A percentile compares a stretch with the other conserved stretches of the same genome.
Evolutionary conservation across 1,139 yeast species (phyloP).

Genomic region (Zhuliangozyma blackwelliae): DNA sequence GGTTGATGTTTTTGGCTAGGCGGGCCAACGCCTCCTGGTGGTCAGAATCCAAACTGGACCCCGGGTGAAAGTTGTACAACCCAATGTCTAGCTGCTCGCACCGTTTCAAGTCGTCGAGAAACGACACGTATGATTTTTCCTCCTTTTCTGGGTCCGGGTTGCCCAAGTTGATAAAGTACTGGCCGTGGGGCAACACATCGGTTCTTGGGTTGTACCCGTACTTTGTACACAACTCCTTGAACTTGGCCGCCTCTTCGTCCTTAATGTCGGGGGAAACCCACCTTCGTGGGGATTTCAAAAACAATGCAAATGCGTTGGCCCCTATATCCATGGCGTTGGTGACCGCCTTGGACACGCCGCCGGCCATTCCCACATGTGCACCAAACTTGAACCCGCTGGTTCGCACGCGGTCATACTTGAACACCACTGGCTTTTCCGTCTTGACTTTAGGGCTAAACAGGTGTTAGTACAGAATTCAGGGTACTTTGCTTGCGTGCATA

Average conservation of each 20-base stretch:
- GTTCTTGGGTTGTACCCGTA: constrained; percentile 67
- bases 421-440: constrained; percentile 7
- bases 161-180: constrained; percentile 87
- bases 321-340: constrained; percentile 73
- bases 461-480: constrained; percentile 1
- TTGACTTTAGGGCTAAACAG: constrained; percentile 3
- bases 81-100: constrained; percentile 87
- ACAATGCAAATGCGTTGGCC: constrained; percentile 83
- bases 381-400: constrained; percentile 54
- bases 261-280: constrained; percentile 84
- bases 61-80: constrained; percentile 91
- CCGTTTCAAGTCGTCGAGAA: constrained; percentile 78
- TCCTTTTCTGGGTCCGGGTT: constrained; percentile 84
- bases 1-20: constrained; percentile 75
- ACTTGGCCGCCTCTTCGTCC: constrained; percentile 61
- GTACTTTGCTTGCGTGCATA: constrained; percentile 2
- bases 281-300: constrained; percentile 82
- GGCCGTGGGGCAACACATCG: constrained; percentile 90
- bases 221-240: constrained; percentile 56
- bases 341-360: constrained; percentile 74
- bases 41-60: constrained; percentile 76
- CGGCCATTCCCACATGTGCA: constrained; percentile 73
- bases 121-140: constrained; percentile 69
- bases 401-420: constrained; percentile 20
- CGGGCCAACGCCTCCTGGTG: constrained; percentile 59